Evolutionary conservation across 345 rosid genomes (phyloP), one percentile per base, ranked within the genome.

Genomic region (Citrus medica): DNA sequence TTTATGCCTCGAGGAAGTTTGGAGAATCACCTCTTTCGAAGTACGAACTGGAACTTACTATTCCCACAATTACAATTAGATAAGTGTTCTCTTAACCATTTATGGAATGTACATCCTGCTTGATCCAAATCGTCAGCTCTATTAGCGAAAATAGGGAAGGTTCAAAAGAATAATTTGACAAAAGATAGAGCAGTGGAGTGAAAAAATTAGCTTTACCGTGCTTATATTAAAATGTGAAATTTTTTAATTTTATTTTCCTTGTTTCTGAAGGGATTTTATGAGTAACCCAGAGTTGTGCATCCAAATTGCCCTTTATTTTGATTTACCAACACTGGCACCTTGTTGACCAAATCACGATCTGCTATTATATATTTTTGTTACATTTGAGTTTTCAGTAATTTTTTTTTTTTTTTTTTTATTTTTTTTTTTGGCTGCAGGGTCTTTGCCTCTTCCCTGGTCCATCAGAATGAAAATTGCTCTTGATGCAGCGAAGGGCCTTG

Each of bases 1-100:
- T 87, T 89, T 59, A 87, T 87, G 90, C 89, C 90, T 83, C 86
- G 89, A 24, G 90, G 92, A 84, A 89, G 92, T 85, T 82, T 90
- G 80, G 91, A 90, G 84, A 90, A 90, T 74, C 93, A 90, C 73
- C 87, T 90, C 14, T 90, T 88, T 70, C 76, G 93, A 80, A 86
- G 93, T 90, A 84, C 25, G 89, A 73, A 42, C 33, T 19, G 59
- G 53, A 69, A 70, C 61, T 61, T 64, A n/a, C 64, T 27, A 37
- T 72, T 79, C 22, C 42, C 33, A 51, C 7, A 64, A 30, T 30
- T 53, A 74, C 69, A 59, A 42, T 48, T 51, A 69, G 35, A 46
- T n/a, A 22, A 32, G 6, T 14, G 37, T 46, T 33, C 55, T 71
- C 64, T 66, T 35, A 42, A 71, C 12, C 38, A 67, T 24, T 27